phyloP scores from a whole-genome alignment of 371 early-diverging fungal genomes.

The Encephalitozoon hellem region DNA sequence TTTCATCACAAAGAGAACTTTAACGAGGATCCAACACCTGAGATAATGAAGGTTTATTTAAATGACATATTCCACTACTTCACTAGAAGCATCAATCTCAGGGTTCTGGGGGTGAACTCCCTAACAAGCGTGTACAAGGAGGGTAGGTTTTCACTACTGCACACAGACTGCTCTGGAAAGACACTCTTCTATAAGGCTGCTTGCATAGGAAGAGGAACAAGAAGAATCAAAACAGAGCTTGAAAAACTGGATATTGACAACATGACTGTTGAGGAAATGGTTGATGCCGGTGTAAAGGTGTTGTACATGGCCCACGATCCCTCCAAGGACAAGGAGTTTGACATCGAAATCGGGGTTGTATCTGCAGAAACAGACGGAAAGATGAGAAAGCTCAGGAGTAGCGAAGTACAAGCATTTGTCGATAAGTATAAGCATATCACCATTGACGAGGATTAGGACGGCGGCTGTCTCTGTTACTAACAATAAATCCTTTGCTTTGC shows the following conservation, averaged over 20 bases:
- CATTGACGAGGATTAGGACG: conserved; percentile 38
- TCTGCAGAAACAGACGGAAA: conserved; percentile 23
- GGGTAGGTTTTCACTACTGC: conserved; percentile 32
- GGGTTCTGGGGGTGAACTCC: conserved; percentile 58
- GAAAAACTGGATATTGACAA: conserved; percentile 56
- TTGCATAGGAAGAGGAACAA: conserved; percentile 56
- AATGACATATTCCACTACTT: conserved; percentile 40
- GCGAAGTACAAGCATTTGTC: conserved; percentile 27
- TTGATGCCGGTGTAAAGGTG: conserved; percentile 53
- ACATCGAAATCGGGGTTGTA: conserved; percentile 50
- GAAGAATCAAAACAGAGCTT: conserved; percentile 59
- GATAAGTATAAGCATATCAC: conserved; percentile 51
- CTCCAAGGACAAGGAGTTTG: conserved; percentile 57
- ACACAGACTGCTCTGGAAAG: conserved; percentile 48
- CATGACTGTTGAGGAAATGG: conserved; percentile 41
- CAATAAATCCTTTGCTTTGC: neutral
- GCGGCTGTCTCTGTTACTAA: neutral
- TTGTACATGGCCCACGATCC: conserved; percentile 56
- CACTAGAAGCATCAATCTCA: conserved; percentile 30
- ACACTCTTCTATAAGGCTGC: conserved; percentile 42
- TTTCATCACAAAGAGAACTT: conserved; percentile 10
- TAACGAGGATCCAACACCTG: conserved; percentile 10
- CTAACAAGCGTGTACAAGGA: conserved; percentile 39
- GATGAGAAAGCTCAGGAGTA: conserved; percentile 27
- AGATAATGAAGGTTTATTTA: conserved; percentile 29